Percentiles rank a stretch among this genome's conserved stretches.
phyloP scores from a whole-genome alignment of 306 rosid species.

The Datisca glomerata region DNA sequence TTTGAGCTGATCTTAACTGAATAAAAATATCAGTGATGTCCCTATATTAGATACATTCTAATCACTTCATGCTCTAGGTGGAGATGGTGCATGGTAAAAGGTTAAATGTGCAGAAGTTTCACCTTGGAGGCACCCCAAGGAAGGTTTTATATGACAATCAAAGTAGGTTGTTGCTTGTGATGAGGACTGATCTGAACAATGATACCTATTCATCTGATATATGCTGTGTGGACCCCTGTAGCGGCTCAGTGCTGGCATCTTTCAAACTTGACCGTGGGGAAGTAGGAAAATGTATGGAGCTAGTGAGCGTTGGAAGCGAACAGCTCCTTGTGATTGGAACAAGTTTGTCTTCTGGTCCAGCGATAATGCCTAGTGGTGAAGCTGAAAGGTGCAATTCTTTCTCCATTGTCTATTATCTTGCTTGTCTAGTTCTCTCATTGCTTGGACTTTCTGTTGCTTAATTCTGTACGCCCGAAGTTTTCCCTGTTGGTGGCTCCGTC shows the following conservation, averaged over 20 bases:
- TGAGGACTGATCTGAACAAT: constrained; percentile 71
- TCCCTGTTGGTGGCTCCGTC: no score
- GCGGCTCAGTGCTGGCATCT: constrained; percentile 65
- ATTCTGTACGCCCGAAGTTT: no score
- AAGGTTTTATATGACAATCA: constrained; percentile 83
- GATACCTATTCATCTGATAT: constrained; percentile 61
- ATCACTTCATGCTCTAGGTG: constrained; percentile 44
- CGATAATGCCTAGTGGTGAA: constrained; percentile 75
- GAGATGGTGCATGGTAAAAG: constrained; percentile 94
- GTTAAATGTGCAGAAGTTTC: constrained; percentile 86
- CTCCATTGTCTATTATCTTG: constrained; percentile 2
- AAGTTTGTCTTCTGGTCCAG: constrained; percentile 71
- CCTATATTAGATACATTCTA: constrained; percentile 1
- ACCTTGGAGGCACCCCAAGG: constrained; percentile 86
- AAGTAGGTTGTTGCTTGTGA: constrained; percentile 73
- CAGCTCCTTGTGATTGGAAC: constrained; percentile 84
- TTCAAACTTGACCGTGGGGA: constrained; percentile 74
- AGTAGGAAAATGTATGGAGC: constrained; percentile 80
- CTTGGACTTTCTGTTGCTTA: neutral
- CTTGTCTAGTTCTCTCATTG: constrained; percentile 1
- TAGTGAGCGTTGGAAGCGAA: constrained; percentile 65
- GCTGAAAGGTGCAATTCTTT: constrained; percentile 59
- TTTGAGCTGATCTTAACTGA: neutral
- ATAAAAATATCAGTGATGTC: no score
- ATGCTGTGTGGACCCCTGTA: constrained; percentile 79